Conservation (phyloP, 176 grass and related monocot genomes). For the Hyparrhenia diplandra region DNA sequence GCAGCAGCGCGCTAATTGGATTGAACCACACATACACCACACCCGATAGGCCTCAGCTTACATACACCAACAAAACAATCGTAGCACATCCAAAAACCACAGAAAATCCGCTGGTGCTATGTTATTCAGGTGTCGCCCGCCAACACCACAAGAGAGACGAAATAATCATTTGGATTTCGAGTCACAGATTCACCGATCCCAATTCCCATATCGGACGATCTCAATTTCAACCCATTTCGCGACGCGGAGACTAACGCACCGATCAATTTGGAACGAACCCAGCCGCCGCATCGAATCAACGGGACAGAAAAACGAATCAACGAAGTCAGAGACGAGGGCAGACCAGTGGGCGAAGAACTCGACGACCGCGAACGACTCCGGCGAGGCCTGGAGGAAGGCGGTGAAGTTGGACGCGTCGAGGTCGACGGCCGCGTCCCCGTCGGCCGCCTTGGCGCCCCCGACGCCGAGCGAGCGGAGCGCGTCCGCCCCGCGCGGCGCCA, state of each 20-base stretch:
- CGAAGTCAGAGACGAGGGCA: not conserved
- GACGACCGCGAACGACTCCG: conserved; percentile 76
- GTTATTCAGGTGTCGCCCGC: not conserved
- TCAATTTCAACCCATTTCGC: not conserved
- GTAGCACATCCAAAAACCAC: not conserved
- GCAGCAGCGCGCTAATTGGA: not conserved
- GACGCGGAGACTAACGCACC: not conserved
- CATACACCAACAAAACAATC: not conserved
- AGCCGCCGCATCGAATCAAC: not conserved
- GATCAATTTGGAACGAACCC: not conserved
- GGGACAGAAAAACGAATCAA: not conserved
- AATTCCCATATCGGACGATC: not conserved
- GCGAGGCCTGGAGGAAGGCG: conserved; percentile 52
- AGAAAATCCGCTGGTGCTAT: not conserved
- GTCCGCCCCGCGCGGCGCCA: not conserved
- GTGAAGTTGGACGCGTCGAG: conserved; percentile 80
- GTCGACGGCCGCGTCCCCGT: conserved; percentile 65
- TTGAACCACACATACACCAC: not conserved
- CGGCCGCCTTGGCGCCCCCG: not conserved
- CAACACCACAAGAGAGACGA: not conserved
- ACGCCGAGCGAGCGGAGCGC: conserved; percentile 63
- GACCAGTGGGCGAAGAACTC: conserved; percentile 99
- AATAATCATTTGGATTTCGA: not conserved
- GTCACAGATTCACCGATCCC: not conserved
- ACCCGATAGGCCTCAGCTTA: not conserved